Conservation (phyloP, 148 eudicot species). For the Rhododendron griersonianum region DNA sequence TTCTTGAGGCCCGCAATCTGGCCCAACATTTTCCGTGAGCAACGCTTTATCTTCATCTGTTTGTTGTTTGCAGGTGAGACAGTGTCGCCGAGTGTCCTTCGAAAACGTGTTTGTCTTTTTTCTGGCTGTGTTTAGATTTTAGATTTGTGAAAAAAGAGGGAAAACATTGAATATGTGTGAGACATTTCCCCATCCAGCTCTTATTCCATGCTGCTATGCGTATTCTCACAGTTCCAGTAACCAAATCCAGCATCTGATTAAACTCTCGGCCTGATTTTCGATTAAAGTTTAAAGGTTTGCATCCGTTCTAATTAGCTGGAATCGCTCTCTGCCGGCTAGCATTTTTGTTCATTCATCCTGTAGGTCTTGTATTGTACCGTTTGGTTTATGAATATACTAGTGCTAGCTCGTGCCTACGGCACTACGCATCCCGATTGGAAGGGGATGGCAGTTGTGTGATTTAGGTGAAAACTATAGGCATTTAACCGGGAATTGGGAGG, state of each 20-base stretch:
- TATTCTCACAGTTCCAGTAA: not conserved
- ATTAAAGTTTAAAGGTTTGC: not conserved
- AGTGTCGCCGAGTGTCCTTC: not conserved
- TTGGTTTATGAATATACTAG: not conserved
- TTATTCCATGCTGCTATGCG: not conserved
- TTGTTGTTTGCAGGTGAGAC: not conserved
- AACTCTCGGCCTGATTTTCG: not conserved
- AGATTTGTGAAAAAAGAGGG: too few relatives aligned
- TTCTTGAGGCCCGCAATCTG: not conserved
- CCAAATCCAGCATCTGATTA: not conserved
- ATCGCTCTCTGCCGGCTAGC: not conserved
- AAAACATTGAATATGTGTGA: not conserved
- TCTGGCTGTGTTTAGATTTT: not conserved
- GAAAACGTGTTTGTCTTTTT: not conserved
- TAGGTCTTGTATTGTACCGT: not conserved
- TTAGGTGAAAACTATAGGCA: too few relatives aligned
- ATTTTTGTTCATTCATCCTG: not conserved
- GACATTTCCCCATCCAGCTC: not conserved
- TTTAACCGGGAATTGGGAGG: too few relatives aligned
- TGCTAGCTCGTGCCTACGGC: too few relatives aligned
- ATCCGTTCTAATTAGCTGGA: not conserved
- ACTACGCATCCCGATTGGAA: too few relatives aligned
- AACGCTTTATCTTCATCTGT: not conserved
- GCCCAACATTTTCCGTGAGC: not conserved
- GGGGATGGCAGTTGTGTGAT: too few relatives aligned